Base-by-base conservation (phyloP, 192 early-diverging fungal species). In the Backusella tarrabulga region DNA sequence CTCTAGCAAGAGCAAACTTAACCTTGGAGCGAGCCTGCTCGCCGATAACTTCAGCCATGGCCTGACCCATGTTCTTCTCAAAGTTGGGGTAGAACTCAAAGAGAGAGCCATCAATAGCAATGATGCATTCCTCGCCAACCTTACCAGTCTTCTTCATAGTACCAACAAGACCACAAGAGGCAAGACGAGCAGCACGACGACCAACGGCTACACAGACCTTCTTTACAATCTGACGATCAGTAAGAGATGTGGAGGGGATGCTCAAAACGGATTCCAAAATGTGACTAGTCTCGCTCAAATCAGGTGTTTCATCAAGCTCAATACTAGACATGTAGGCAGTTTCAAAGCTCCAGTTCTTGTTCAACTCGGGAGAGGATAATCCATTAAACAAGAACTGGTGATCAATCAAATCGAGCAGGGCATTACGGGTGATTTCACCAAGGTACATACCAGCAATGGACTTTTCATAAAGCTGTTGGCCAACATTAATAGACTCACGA, bases 371-470 rank as follows among this genome's bases (percentile, higher is more conserved):
- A 3, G 90, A 90, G 67, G 86, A 88, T n/a, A 83, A 73, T 52
- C 94, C 94, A 66, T 83, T 71, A 79, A 97, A 97, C 32, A 98
- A 82, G 38, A 95, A 79, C 23, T 87, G 87, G 68, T 88, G 91
- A 79, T 94, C 92, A 29, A 97, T 89, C 50, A 99, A 85, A 68
- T 95, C 85, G 66, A 96, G 72, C n/a, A 96, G 68, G 70, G 93
- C 87, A 68, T 92, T 91, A 26, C 96, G 92, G 1, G 86, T 83
- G 66, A 99, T 91, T 74, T 98, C 96, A 75, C 97, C 97, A 34
- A 99, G 87, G 79, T 97, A 99, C 86, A 97, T 91, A 32, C 96
- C 96, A 23, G 95, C 95, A 70, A 99, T 93, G 84, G 95, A 88
- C 87, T 99, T 99, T 84, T 97, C 96, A 74, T 93, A 96, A 34